Evolutionary conservation across 768 basidiomycete genomes (phyloP).

Genomic region (Rhodotorula kratochvilovae): DNA sequence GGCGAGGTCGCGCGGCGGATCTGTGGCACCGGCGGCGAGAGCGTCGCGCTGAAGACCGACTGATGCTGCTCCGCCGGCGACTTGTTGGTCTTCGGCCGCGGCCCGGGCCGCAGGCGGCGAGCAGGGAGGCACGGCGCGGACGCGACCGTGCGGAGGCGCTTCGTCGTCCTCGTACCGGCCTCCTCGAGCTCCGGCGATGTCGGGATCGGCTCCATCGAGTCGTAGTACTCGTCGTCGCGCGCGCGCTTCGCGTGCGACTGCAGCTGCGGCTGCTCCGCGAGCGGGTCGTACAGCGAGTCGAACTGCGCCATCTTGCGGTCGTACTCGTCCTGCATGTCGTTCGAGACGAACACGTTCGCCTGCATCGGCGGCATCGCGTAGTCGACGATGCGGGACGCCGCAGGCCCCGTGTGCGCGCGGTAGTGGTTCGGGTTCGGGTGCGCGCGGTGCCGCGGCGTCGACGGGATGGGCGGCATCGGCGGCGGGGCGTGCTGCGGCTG

Average conservation of each 20-base stretch:
- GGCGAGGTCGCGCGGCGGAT: conserved; percentile 28
- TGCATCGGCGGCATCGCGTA: background rate
- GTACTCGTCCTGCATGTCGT: conserved; percentile 15
- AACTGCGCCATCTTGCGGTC: conserved; percentile 29
- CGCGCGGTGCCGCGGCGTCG: background rate
- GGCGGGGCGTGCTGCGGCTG: background rate
- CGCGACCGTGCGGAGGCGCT: conserved; percentile 36
- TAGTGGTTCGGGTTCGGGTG: background rate
- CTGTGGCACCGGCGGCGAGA: conserved; percentile 32
- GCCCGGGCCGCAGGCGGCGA: conserved; percentile 46
- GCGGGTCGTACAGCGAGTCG: conserved; percentile 29
- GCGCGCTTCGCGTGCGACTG: conserved; percentile 8
- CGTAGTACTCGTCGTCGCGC: background rate
- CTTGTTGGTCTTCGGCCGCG: conserved; percentile 46
- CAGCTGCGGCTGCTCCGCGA: conserved; percentile 1
- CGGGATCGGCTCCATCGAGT: background rate
- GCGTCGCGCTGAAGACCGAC: conserved; percentile 33
- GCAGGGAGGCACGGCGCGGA: conserved; percentile 33
- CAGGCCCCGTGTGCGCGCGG: conserved; percentile 5
- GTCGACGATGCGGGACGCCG: background rate
- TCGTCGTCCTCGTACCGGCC: conserved; percentile 3
- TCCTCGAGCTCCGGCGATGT: conserved; percentile 40
- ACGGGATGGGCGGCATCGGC: background rate
- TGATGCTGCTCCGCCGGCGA: conserved; percentile 43
- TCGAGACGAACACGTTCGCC: conserved; percentile 6